phyloP scores from a whole-genome alignment of 805 yeast genomes.

The Kluyveromyces siamensis region DNA sequence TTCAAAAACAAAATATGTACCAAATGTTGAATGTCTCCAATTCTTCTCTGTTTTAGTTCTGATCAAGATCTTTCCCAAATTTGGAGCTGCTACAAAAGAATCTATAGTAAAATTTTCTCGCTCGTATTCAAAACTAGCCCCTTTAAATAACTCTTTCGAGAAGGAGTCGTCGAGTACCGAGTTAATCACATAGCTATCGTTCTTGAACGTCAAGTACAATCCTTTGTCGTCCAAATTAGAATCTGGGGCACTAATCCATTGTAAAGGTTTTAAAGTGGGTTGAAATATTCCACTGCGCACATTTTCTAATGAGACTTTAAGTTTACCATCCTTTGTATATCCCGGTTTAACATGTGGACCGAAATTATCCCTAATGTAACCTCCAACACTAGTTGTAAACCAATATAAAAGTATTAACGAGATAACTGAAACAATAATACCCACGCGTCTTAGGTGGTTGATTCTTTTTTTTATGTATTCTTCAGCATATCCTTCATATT shows the following conservation, averaged over 20 bases:
- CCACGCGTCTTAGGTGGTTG: background rate
- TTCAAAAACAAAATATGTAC: slow-evolving; percentile 36
- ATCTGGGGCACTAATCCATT: slow-evolving; percentile 57
- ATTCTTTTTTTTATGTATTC: background rate
- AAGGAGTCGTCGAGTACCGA: slow-evolving; percentile 33
- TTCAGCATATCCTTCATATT: background rate
- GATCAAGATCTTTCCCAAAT: slow-evolving; percentile 48
- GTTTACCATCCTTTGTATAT: slow-evolving; percentile 13
- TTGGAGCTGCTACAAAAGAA: slow-evolving; percentile 55
- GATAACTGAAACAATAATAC: background rate
- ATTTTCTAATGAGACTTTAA: slow-evolving; percentile 32
- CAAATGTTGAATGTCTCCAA: slow-evolving; percentile 45
- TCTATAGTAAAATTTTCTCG: slow-evolving; percentile 39
- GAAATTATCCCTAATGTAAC: background rate
- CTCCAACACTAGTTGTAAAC: background rate
- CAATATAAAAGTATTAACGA: background rate
- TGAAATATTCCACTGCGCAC: slow-evolving; percentile 48
- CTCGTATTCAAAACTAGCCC: slow-evolving; percentile 35
- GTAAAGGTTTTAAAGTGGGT: slow-evolving; percentile 46
- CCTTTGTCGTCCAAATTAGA: slow-evolving; percentile 52
- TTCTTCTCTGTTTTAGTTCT: slow-evolving; percentile 53
- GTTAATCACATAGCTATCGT: slow-evolving; percentile 45
- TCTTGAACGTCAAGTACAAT: slow-evolving; percentile 45
- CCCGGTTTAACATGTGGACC: slow-evolving; percentile 7
- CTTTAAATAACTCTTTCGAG: slow-evolving; percentile 40